Evolutionary conservation across 306 rosid genomes (phyloP).

Genomic region (Dalbergia oliveri): DNA sequence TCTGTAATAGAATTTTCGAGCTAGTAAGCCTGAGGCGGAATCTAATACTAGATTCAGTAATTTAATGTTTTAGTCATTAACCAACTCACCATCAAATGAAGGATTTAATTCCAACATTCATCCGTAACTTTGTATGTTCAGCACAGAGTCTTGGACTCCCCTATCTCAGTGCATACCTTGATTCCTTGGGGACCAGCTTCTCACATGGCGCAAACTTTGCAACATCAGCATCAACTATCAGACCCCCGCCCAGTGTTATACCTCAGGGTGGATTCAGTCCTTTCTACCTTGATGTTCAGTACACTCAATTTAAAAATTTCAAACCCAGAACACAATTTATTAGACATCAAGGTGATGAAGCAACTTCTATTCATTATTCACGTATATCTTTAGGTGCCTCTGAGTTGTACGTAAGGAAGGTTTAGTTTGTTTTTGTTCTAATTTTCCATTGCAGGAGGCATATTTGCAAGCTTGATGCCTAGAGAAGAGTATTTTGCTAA

Average conservation of each 20-base stretch:
- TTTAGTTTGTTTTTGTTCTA: not conserved
- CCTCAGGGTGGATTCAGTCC: conserved; percentile 54
- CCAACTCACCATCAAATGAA: not conserved
- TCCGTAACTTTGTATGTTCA: conserved; percentile 11
- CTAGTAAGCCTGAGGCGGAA: no score
- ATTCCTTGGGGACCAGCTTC: conserved; percentile 58
- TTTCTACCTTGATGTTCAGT: conserved; percentile 53
- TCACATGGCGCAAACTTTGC: conserved; percentile 50
- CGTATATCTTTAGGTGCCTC: not conserved
- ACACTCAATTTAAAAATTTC: conserved; percentile 47
- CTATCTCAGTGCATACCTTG: conserved; percentile 53
- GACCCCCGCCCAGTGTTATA: conserved; percentile 31
- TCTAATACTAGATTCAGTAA: no score
- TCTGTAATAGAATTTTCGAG: no score
- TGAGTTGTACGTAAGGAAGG: no score
- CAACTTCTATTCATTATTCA: not conserved
- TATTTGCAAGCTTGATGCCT: conserved; percentile 36
- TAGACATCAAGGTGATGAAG: conserved; percentile 42
- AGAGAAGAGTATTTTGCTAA: conserved; percentile 31
- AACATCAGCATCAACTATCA: conserved; percentile 54
- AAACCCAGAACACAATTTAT: conserved; percentile 37
- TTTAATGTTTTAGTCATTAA: not conserved
- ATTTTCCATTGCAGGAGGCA: conserved; percentile 18
- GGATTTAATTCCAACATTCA: not conserved
- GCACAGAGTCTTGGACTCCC: conserved; percentile 51